Conservation (phyloP, 164 flowering plant genomes). For the Stephania yunnanensis region DNA sequence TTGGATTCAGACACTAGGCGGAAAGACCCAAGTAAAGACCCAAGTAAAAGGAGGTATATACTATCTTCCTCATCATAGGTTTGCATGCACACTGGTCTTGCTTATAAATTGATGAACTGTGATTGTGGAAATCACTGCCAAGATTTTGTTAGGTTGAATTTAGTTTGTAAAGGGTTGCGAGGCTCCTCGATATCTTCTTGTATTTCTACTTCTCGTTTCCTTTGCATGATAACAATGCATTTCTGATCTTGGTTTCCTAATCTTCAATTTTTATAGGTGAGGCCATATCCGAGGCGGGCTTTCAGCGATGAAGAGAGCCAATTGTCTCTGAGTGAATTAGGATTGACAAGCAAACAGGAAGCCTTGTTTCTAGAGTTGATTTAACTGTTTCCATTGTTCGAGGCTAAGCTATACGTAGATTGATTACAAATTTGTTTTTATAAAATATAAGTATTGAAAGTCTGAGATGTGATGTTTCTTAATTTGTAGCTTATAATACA, state of each 20-base stretch:
- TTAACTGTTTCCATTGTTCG: conserved; percentile 20
- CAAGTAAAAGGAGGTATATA: no score
- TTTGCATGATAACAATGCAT: not conserved
- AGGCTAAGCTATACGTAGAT: not conserved
- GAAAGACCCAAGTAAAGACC: no score
- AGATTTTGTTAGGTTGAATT: not conserved
- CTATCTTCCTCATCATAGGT: no score
- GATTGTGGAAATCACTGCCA: no score
- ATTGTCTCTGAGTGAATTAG: conserved; percentile 61
- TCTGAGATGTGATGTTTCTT: not conserved
- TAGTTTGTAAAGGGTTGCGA: not conserved
- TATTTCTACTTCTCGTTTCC: not conserved
- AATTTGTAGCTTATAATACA: not conserved
- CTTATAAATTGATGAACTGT: no score
- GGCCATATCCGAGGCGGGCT: conserved; percentile 87
- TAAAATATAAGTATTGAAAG: not conserved
- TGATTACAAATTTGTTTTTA: not conserved
- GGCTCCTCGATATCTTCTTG: not conserved
- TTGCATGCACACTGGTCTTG: no score
- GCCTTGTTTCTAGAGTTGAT: conserved; percentile 79
- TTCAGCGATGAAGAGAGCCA: conserved; percentile 62
- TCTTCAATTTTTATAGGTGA: conserved; percentile 50
- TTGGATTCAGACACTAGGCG: no score
- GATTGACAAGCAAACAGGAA: conserved; percentile 90
- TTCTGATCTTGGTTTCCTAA: not conserved